Percentiles rank a stretch among this genome's conserved stretches.
phyloP scores from a whole-genome alignment of 2,329 filamentous ascomycete species.

The Alternaria sp. region DNA sequence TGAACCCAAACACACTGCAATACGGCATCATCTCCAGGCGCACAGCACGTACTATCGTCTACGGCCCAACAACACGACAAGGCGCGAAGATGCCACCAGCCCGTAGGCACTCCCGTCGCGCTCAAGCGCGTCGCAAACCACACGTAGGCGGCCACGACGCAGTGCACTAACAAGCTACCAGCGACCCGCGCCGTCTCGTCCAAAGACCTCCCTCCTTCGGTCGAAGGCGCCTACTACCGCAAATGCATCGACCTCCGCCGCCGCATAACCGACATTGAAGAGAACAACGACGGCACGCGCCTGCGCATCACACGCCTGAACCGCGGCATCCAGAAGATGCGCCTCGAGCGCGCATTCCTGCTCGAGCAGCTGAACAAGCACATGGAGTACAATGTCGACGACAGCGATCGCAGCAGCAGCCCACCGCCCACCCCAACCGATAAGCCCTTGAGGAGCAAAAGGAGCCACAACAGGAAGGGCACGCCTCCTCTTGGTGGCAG shows the following conservation, averaged over 20 bases:
- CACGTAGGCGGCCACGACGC: not conserved
- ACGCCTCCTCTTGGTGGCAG: conserved; percentile 38
- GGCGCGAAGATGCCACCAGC: conserved; percentile 28
- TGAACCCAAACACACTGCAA: not conserved
- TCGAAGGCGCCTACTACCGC: conserved; percentile 92
- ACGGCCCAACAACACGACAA: not conserved
- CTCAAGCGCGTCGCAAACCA: conserved; percentile 4
- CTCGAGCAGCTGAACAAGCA: conserved; percentile 57
- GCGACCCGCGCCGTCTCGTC: conserved; percentile 41
- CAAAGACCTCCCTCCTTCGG: conserved; percentile 74
- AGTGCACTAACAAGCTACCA: conserved; percentile 14
- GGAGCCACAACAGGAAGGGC: conserved; percentile 63
- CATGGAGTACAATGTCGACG: conserved; percentile 56
- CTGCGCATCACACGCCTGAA: conserved; percentile 79
- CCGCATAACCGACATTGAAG: conserved; percentile 88
- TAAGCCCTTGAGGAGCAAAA: conserved; percentile 77
- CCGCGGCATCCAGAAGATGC: conserved; percentile 88
- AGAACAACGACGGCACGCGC: conserved; percentile 84
- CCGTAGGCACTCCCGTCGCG: conserved; percentile 16
- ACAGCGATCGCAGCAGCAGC: conserved; percentile 79
- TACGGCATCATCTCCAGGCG: not conserved
- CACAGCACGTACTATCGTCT: not conserved
- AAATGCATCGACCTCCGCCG: conserved; percentile 96
- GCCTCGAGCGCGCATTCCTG: conserved; percentile 76
- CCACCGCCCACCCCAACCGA: conserved; percentile 82